Percentiles rank a stretch among this genome's conserved stretches.
phyloP scores from a whole-genome alignment of 345 rosid species.

The Citrus medica region DNA sequence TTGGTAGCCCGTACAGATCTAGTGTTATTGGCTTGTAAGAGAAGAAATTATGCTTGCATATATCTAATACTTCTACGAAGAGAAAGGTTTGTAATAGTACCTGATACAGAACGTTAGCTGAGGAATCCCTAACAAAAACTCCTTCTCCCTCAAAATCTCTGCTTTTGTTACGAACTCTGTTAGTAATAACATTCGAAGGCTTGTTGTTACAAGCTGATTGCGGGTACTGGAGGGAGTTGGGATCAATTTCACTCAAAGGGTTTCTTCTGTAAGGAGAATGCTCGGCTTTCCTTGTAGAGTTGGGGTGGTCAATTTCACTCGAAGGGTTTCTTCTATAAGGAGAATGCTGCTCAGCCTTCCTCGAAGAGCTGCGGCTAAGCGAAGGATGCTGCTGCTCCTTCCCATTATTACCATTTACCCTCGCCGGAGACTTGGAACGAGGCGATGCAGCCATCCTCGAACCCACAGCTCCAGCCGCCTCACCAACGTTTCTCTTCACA shows the following conservation, averaged over 20 bases:
- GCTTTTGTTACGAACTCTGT: conserved; percentile 26
- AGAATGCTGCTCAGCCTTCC: conserved; percentile 80
- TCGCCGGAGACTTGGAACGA: conserved; percentile 74
- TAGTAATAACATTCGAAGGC: conserved; percentile 18
- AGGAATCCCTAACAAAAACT: conserved; percentile 22
- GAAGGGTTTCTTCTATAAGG: conserved; percentile 73
- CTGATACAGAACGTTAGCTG: conserved; percentile 28
- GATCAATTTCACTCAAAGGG: conserved; percentile 65
- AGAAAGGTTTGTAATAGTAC: conserved; percentile 7
- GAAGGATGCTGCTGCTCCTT: conserved; percentile 45
- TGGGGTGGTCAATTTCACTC: conserved; percentile 59
- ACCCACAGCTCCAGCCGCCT: conserved; percentile 22
- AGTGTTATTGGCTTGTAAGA: not conserved
- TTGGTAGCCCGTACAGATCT: not conserved
- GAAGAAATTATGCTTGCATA: too few species aligned
- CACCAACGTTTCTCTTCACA: conserved; percentile 64
- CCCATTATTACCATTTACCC: conserved; percentile 28
- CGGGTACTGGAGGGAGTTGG: conserved; percentile 44
- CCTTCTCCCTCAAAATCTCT: conserved; percentile 26
- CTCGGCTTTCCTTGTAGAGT: conserved; percentile 66
- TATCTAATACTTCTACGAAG: not conserved
- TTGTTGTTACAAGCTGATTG: conserved; percentile 34
- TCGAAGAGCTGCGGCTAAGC: conserved; percentile 62
- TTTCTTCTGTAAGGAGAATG: conserved; percentile 75
- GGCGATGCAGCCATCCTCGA: conserved; percentile 59